A percentile compares a stretch with the other conserved stretches of the same genome.
These are phyloP conservation scores for Amylostereum chailletii DNA, from an alignment of 1,284 basidiomycete genomes.

Conservation along the genomic window DNA sequence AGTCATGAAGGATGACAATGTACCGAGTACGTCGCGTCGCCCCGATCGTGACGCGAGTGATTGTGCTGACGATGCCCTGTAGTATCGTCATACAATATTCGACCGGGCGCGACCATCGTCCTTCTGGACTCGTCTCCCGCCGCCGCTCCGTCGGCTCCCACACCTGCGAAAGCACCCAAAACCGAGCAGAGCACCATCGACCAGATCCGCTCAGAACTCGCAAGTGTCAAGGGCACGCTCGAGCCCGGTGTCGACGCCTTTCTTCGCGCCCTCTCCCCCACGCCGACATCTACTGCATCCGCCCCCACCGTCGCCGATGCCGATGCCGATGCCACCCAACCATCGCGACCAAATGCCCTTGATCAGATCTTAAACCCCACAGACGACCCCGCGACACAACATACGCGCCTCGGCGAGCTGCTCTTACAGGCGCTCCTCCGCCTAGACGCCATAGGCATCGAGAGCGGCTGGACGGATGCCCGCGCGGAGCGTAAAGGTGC, in stretches of 20 bases:
- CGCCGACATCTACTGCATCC: slow-evolving; percentile 10
- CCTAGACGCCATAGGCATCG: slow-evolving; percentile 62
- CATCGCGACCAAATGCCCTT: no score
- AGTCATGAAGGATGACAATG: slow-evolving; percentile 70
- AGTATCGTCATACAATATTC: slow-evolving; percentile 62
- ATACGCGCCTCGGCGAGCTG: slow-evolving; percentile 57
- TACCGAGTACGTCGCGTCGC: slow-evolving; percentile 40
- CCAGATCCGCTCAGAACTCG: slow-evolving; percentile 53
- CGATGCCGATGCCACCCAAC: no score
- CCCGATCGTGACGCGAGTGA: slow-evolving; percentile 6
- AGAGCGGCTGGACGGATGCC: slow-evolving; percentile 64
- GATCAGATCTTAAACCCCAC: no score
- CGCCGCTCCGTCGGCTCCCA: slow-evolving; percentile 20
- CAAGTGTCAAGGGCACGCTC: slow-evolving; percentile 42
- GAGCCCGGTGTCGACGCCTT: slow-evolving; percentile 48
- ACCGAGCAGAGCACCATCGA: slow-evolving; percentile 28
- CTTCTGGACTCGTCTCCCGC: slow-evolving; percentile 39
- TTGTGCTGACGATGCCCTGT: slow-evolving; percentile 8
- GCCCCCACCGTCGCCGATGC: slow-evolving; percentile 1
- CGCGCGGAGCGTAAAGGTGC: slow-evolving; percentile 66
- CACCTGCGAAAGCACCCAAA: slow-evolving; percentile 34
- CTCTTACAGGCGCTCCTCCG: slow-evolving; percentile 71
- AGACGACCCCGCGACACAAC: slow-evolving; percentile 32
- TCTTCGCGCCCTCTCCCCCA: slow-evolving; percentile 29
- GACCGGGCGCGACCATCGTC: slow-evolving; percentile 50